Conservation (phyloP, 2,329 filamentous ascomycete genomes). For the Thielaviopsis musarum region DNA sequence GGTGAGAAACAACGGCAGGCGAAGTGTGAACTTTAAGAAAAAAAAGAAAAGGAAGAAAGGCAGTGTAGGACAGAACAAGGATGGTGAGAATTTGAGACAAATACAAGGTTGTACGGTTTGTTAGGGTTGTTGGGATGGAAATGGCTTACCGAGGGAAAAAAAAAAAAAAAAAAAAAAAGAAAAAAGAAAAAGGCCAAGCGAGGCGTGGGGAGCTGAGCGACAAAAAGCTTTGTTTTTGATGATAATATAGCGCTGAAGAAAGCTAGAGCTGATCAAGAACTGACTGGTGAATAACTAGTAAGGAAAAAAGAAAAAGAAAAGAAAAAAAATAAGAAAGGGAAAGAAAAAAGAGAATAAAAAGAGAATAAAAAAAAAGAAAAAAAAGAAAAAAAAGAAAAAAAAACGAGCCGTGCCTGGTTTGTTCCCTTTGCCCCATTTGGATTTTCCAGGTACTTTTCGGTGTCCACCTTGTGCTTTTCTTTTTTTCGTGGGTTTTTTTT, state of each 20-base stretch:
- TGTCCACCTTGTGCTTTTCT: neutral
- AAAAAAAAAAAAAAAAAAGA: neutral
- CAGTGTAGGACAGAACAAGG: neutral
- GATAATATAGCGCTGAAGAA: too few species aligned
- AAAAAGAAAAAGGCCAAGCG: neutral
- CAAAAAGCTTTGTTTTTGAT: neutral
- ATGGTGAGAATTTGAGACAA: too few species aligned
- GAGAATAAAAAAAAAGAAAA: neutral
- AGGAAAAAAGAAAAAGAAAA: neutral
- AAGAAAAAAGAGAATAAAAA: neutral
- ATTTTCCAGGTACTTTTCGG: too few species aligned
- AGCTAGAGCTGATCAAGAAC: too few species aligned
- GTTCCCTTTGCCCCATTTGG: too few species aligned
- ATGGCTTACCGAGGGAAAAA: too few species aligned
- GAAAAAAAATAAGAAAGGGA: neutral
- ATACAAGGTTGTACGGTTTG: too few species aligned
- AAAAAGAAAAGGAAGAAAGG: neutral
- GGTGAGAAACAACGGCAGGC: neutral
- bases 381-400: neutral
- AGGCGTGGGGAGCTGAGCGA: neutral
- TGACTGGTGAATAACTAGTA: too few species aligned
- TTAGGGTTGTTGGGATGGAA: too few species aligned
- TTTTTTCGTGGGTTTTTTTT: neutral
- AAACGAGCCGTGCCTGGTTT: neutral
- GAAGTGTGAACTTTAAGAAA: neutral